A percentile compares a stretch with the other conserved stretches of the same genome.
Conservation (phyloP, 1,284 basidiomycete genomes). For the Peniophora sp. region DNA sequence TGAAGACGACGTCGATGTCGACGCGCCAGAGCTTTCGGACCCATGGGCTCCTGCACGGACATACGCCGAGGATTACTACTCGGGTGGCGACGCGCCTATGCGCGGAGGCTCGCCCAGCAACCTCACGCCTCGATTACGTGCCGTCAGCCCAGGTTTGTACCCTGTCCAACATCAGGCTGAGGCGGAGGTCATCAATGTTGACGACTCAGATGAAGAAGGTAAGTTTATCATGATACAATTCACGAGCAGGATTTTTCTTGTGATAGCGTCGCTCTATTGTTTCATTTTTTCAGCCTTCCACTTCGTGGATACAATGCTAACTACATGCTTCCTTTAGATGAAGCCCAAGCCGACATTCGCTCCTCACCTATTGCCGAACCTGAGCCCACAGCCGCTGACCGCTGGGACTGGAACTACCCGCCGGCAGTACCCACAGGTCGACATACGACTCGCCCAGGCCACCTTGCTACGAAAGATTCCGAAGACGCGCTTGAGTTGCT, state of each 20-base stretch:
- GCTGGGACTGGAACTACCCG: slow-evolving; percentile 28
- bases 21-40: slow-evolving; percentile 32
- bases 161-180: slow-evolving; percentile 2
- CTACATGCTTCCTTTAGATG: no score
- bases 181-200: slow-evolving; percentile 4
- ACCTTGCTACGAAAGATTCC: slow-evolving; percentile 8
- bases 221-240: not conserved
- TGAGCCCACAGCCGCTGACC: not conserved
- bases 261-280: not conserved
- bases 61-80: slow-evolving; percentile 46
- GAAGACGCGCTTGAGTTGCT: slow-evolving; percentile 2
- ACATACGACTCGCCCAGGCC: slow-evolving; percentile 18
- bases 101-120: slow-evolving; percentile 1
- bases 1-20: no score
- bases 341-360: not conserved
- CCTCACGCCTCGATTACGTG: not conserved
- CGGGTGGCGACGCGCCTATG: slow-evolving; percentile 14
- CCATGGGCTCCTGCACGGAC: slow-evolving; percentile 41
- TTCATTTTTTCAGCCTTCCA: not conserved
- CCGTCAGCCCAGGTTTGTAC: slow-evolving; percentile 4
- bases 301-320: no score
- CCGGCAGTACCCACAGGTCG: slow-evolving; percentile 24
- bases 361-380: not conserved
- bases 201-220: slow-evolving; percentile 2
- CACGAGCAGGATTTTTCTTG: not conserved